A percentile compares a stretch with the other conserved stretches of the same genome.
Conservation (phyloP, 2,329 filamentous ascomycete species). For the Ophiostoma triangulosporum region DNA sequence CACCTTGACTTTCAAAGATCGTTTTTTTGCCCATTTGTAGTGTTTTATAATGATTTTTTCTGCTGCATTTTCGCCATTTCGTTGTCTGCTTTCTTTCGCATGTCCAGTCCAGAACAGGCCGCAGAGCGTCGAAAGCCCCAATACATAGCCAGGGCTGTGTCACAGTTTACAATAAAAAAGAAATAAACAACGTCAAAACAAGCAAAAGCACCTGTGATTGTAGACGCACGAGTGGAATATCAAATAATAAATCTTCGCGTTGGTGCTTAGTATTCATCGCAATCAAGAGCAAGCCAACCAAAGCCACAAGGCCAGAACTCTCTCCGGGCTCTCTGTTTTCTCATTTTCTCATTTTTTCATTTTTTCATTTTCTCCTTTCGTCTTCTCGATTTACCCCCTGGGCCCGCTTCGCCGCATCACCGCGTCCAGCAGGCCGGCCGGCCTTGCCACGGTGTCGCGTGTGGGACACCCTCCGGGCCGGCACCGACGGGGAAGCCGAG, state of each 20-base stretch:
- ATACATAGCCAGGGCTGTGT: background rate
- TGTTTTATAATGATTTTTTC: background rate
- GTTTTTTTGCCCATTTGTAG: background rate
- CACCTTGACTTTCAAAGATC: background rate
- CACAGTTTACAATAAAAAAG: background rate
- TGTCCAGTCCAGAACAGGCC: background rate
- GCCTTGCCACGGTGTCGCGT: slow-evolving; percentile 7
- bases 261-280: background rate
- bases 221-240: background rate
- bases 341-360: background rate
- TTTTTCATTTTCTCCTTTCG: background rate
- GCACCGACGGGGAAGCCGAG: slow-evolving; percentile 28
- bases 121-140: background rate
- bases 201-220: background rate
- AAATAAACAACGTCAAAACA: background rate
- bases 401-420: background rate
- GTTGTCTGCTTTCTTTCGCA: background rate
- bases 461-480: slow-evolving; percentile 23
- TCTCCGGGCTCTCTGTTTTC: background rate
- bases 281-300: background rate
- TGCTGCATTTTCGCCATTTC: no score
- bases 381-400: background rate
- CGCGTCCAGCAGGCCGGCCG: slow-evolving; percentile 4
- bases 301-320: background rate
- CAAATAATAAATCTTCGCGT: background rate